Conservation (phyloP, 345 rosid species). For the Carallia brachiata region DNA sequence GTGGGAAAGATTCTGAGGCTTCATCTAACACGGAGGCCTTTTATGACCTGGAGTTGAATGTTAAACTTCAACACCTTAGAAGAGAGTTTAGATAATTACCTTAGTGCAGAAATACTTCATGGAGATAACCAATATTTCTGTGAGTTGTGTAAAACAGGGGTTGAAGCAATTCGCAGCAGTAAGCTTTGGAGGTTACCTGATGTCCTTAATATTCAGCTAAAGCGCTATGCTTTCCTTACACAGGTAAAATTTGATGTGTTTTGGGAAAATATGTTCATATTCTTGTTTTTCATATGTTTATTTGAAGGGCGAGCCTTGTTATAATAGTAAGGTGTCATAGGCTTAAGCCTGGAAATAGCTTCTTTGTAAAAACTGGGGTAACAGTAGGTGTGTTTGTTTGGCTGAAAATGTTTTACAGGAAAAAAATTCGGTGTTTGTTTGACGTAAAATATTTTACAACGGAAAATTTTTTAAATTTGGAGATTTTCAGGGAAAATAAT, state of each 20-base stretch:
- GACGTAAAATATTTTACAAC: too few species aligned
- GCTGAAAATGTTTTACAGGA: too few species aligned
- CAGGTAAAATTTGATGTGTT: constrained; percentile 51
- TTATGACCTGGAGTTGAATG: constrained; percentile 89
- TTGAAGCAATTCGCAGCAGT: constrained; percentile 92
- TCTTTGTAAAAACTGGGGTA: too few species aligned
- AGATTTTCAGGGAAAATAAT: too few species aligned
- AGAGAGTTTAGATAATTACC: constrained; percentile 85
- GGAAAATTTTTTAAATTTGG: too few species aligned
- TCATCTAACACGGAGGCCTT: constrained; percentile 88
- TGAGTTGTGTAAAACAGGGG: constrained; percentile 73
- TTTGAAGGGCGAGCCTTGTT: too few species aligned
- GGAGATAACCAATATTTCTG: constrained; percentile 96
- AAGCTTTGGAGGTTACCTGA: constrained; percentile 80
- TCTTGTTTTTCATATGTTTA: background rate
- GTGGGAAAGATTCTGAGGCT: constrained; percentile 84
- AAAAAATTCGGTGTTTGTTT: too few species aligned
- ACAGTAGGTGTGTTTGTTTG: too few species aligned
- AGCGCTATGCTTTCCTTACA: constrained; percentile 84
- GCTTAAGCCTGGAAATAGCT: too few species aligned
- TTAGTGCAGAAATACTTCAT: constrained; percentile 73
- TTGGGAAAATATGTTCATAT: background rate
- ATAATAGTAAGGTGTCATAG: too few species aligned
- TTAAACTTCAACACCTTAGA: constrained; percentile 75
- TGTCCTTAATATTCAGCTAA: constrained; percentile 91